These are phyloP conservation scores for Rhizopogon vinicolor DNA, from an alignment of 768 basidiomycete species.

Conservation along the genomic window DNA sequence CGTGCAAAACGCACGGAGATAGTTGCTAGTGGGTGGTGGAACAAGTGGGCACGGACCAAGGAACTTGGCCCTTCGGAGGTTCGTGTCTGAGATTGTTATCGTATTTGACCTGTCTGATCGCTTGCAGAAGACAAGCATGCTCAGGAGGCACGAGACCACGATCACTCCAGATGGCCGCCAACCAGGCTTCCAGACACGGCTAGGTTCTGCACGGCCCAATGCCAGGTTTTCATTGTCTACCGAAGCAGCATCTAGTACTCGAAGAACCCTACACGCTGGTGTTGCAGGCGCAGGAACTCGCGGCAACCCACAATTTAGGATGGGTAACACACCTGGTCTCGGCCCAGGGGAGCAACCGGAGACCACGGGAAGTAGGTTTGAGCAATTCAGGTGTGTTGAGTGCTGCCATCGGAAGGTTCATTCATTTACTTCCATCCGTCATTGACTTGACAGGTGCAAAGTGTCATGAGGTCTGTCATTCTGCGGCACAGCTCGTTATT, in stretches of 20 bases:
- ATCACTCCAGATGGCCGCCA: constrained; percentile 41
- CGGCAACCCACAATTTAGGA: constrained; percentile 2
- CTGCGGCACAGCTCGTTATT: background rate
- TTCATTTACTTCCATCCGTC: background rate
- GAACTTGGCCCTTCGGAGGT: constrained; percentile 13
- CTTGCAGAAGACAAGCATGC: constrained; percentile 25
- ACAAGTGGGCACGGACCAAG: constrained; percentile 40
- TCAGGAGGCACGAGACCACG: constrained; percentile 44
- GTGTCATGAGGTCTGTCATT: background rate
- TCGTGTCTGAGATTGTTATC: constrained; percentile 10
- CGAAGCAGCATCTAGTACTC: constrained; percentile 12
- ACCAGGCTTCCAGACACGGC: constrained; percentile 20
- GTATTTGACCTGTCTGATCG: constrained; percentile 4
- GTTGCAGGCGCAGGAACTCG: background rate
- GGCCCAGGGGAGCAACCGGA: background rate
- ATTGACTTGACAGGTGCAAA: background rate
- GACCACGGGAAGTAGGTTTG: background rate
- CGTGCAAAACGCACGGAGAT: constrained; percentile 30
- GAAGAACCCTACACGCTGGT: constrained; percentile 12
- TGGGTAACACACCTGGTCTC: background rate
- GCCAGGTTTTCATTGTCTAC: constrained; percentile 10
- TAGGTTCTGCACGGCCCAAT: constrained; percentile 21
- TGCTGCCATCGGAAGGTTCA: background rate
- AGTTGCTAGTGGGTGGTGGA: constrained; percentile 48
- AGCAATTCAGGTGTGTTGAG: background rate